A percentile compares a stretch with the other conserved stretches of the same genome.
These are phyloP conservation scores for Triangularia verruculosa DNA, from an alignment of 2,329 filamentous ascomycete species.

Conservation along the genomic window DNA sequence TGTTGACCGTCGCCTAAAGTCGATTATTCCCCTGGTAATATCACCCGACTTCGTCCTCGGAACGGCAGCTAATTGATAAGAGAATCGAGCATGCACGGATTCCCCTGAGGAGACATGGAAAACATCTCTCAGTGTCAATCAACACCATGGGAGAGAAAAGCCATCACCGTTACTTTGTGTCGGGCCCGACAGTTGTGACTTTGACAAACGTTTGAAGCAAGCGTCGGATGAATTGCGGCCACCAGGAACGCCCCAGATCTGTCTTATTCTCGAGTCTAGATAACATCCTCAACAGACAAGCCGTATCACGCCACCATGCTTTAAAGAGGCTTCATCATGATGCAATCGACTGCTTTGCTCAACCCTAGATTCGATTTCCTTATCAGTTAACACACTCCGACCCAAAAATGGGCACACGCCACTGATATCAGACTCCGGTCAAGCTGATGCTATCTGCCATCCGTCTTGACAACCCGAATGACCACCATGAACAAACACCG, in stretches of 20 bases:
- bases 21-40: not conserved
- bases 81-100: not conserved
- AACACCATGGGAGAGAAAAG: not conserved
- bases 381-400: no score
- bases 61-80: not conserved
- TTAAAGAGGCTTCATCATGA: no score
- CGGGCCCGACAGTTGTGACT: no score
- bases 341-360: no score
- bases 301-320: no score
- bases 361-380: not conserved
- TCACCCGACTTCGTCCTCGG: not conserved
- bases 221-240: no score
- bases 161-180: not conserved
- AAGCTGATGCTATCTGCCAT: not conserved
- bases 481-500: not conserved
- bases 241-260: no score
- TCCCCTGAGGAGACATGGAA: not conserved
- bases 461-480: not conserved
- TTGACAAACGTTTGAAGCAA: no score
- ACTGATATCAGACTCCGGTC: not conserved
- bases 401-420: not conserved
- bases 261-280: not conserved
- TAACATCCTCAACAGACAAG: not conserved
- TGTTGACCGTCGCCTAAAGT: not conserved
- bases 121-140: not conserved